These are phyloP conservation scores for Aspergillus calidoustus DNA, from an alignment of 2,329 filamentous ascomycete genomes.

Conservation along the genomic window DNA sequence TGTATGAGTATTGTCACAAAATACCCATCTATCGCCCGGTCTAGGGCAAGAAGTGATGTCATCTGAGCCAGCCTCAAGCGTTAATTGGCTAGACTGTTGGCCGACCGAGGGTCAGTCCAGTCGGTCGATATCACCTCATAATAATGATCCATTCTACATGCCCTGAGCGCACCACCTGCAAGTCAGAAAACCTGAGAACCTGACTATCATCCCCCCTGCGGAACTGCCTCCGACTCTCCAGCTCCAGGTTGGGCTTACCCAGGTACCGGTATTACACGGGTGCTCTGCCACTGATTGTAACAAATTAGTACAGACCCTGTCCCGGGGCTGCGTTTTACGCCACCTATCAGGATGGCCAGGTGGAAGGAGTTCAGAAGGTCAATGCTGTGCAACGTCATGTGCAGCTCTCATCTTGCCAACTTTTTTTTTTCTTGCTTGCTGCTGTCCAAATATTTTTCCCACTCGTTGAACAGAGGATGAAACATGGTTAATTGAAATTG, in stretches of 20 bases:
- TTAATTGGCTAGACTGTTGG: not conserved
- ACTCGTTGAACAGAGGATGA: not conserved
- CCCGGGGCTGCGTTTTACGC: not conserved
- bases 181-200: not conserved
- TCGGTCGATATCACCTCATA: not conserved
- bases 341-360: conserved; percentile 10
- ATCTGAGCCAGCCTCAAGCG: not conserved
- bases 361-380: conserved; percentile 1
- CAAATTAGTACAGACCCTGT: not conserved
- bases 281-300: not conserved
- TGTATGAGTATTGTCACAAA: not conserved
- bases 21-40: not conserved
- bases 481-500: not conserved
- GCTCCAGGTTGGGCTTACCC: not conserved
- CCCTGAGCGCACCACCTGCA: not conserved
- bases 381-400: conserved; percentile 11
- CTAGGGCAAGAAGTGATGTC: not conserved
- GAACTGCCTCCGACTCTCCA: not conserved
- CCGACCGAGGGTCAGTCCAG: not conserved
- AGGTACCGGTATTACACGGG: not conserved
- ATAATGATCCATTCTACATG: conserved; percentile 1
- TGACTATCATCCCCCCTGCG: not conserved
- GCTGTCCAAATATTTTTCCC: not conserved
- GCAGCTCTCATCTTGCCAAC: conserved; percentile 4
- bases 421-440: not conserved